Evolutionary conservation across 1,139 yeast species (phyloP), one percentile per base, ranked within the genome.

Genomic region (Citeromyces hawaiiensis): DNA sequence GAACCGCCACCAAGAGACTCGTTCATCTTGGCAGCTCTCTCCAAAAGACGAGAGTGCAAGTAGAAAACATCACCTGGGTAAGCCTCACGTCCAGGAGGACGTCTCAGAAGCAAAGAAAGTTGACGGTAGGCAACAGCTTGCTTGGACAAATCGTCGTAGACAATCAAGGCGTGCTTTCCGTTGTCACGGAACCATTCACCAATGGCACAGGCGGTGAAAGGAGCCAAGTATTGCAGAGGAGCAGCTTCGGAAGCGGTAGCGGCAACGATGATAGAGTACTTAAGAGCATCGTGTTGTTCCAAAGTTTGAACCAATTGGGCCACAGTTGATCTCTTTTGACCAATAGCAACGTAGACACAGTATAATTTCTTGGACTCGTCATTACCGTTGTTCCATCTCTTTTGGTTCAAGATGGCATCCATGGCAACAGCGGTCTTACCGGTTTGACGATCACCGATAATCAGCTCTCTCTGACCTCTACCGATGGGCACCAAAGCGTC

Each of bases 171-270:
- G 70, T 91, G 98, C 67, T 70, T 83, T 65, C 95, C 96, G 70
- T 91, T 91, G 78, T 91, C 98, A 81, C 98, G 87, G 93, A 91
- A 91, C 98, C 98, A 91, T 76, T 91, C 99, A 75, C 97, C 96
- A 66, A 93, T 88, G 63, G 99, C 96, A 68, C 94, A 82, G 57
- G 91, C 99, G 57, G 98, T 87, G 95, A 93, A 91, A 66, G 99
- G 99, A 75, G 99, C 98, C 66, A 91, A 74, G 76, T 87, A 91
- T 78, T 91, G 99, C 70, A 93, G 79, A 68, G 98, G 99, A 68
- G 99, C 98, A 57, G 98, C 98, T 76, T 91, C 98, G 50, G 98
- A 93, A 56, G 99, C 99, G 61, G 99, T 93, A 60, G 98, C 99
- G 51, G 98, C 96, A 65, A 91, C 97, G 68, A 91, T 77, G 70